These are phyloP conservation scores for Ceratocystis papillata DNA, from an alignment of 2,329 filamentous ascomycete genomes.

Conservation along the genomic window DNA sequence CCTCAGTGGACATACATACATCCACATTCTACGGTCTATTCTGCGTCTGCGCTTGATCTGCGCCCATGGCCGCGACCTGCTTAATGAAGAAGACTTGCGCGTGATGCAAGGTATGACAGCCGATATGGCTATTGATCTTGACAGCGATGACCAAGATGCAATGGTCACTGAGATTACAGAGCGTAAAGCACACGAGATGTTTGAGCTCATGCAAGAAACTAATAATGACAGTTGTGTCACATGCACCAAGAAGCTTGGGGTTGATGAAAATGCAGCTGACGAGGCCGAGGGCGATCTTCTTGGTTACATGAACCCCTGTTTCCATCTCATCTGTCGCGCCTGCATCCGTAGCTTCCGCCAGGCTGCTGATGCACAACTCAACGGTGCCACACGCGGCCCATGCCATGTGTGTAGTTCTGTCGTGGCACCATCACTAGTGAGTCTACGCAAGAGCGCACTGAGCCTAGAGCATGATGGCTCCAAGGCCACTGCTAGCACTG, in stretches of 20 bases:
- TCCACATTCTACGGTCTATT: conserved; percentile 85
- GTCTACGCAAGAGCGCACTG: conserved; percentile 53
- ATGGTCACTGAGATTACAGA: conserved; percentile 47
- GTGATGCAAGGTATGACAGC: conserved; percentile 70
- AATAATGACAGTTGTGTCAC: conserved; percentile 61
- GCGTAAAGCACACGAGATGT: conserved; percentile 73
- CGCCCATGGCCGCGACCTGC: conserved; percentile 83
- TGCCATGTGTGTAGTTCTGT: conserved; percentile 60
- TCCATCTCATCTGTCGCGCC: conserved; percentile 67
- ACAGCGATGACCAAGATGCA: conserved; percentile 59
- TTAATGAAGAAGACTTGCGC: conserved; percentile 72
- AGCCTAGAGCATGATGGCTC: conserved; percentile 47
- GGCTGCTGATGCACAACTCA: conserved; percentile 36
- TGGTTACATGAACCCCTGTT: conserved; percentile 76
- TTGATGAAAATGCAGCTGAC: conserved; percentile 44
- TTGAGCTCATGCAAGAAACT: conserved; percentile 72
- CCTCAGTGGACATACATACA: conserved; percentile 77
- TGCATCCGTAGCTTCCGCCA: conserved; percentile 56
- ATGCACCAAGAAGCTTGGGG: conserved; percentile 56
- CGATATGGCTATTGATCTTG: conserved; percentile 78
- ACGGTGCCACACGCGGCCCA: conserved; percentile 35
- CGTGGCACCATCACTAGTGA: conserved; percentile 52
- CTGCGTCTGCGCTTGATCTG: conserved; percentile 80
- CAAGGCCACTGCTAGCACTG: conserved; percentile 30
- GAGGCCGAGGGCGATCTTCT: conserved; percentile 54